Conservation (phyloP, 306 rosid species). For the Malus fusca region DNA sequence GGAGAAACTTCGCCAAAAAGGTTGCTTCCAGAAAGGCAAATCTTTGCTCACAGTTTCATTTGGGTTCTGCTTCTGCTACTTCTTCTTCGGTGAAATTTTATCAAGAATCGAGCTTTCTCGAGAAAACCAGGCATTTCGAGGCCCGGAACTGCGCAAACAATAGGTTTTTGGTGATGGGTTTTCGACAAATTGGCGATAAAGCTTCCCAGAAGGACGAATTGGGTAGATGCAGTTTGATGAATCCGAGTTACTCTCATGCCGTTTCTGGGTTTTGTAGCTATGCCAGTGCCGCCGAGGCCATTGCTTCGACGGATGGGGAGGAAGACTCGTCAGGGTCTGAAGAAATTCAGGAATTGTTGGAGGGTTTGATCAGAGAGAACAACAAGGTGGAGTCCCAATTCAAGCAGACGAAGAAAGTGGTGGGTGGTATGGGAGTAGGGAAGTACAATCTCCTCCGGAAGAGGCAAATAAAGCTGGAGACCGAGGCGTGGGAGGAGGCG, state of each 20-base stretch:
- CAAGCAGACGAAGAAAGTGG: constrained; percentile 32
- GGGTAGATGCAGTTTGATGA: constrained; percentile 26
- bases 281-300: constrained; percentile 64
- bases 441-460: constrained; percentile 42
- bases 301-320: constrained; percentile 50
- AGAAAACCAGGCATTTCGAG: constrained; percentile 13
- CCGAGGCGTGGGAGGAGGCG: constrained; percentile 93
- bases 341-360: constrained; percentile 47
- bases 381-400: constrained; percentile 18
- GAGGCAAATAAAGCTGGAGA: constrained; percentile 76
- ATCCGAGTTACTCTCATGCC: constrained; percentile 12
- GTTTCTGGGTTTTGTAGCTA: constrained; percentile 15
- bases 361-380: constrained; percentile 29
- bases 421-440: constrained; percentile 27
- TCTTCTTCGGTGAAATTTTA: constrained; percentile 16
- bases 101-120: constrained; percentile 14
- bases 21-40: constrained; percentile 35
- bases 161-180: constrained; percentile 6
- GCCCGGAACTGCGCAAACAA: constrained; percentile 3
- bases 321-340: constrained; percentile 57
- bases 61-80: not conserved
- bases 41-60: constrained; percentile 10
- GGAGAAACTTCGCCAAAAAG: constrained; percentile 46
- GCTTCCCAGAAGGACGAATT: constrained; percentile 13
- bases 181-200: constrained; percentile 8